A percentile compares a stretch with the other conserved stretches of the same genome.
These are phyloP conservation scores for Angomonas deanei DNA, from an alignment of 208 protist species.

Conservation along the genomic window DNA sequence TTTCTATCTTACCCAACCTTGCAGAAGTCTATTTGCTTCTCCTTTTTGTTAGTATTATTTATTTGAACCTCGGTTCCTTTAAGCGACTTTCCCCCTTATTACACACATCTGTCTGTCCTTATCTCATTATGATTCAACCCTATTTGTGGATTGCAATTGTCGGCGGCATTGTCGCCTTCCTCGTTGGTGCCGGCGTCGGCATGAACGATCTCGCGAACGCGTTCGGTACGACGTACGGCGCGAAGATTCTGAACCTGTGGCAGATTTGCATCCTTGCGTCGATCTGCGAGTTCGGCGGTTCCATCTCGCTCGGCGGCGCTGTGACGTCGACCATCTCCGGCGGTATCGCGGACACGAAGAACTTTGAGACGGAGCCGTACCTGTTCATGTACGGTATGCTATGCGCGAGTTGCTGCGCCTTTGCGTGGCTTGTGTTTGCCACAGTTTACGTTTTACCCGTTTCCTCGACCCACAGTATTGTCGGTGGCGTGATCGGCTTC, in stretches of 20 bases:
- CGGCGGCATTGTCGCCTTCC: slow-evolving; percentile 46
- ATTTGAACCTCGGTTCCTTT: too few species aligned
- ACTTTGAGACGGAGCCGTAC: slow-evolving; percentile 33
- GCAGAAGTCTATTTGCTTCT: too few species aligned
- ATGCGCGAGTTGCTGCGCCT: slow-evolving; percentile 31
- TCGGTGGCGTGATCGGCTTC: slow-evolving; percentile 56
- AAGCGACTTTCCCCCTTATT: background rate
- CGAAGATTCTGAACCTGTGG: slow-evolving; percentile 44
- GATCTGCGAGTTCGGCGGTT: slow-evolving; percentile 58
- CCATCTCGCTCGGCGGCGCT: slow-evolving; percentile 36
- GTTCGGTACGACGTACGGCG: slow-evolving; percentile 65
- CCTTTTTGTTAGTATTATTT: slow-evolving; percentile 1
- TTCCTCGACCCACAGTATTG: slow-evolving; percentile 63
- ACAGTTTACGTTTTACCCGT: slow-evolving; percentile 42
- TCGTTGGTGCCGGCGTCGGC: slow-evolving; percentile 50
- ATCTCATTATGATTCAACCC: slow-evolving; percentile 7
- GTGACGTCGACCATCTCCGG: slow-evolving; percentile 48
- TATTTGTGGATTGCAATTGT: slow-evolving; percentile 24
- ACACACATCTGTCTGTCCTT: too few species aligned
- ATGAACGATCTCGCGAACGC: slow-evolving; percentile 82
- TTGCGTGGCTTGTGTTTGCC: slow-evolving; percentile 43
- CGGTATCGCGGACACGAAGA: slow-evolving; percentile 30
- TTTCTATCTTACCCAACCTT: too few species aligned
- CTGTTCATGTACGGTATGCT: slow-evolving; percentile 62
- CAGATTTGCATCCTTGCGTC: slow-evolving; percentile 55